Conservation (phyloP, 306 rosid genomes). For the Vigna hirtella region DNA sequence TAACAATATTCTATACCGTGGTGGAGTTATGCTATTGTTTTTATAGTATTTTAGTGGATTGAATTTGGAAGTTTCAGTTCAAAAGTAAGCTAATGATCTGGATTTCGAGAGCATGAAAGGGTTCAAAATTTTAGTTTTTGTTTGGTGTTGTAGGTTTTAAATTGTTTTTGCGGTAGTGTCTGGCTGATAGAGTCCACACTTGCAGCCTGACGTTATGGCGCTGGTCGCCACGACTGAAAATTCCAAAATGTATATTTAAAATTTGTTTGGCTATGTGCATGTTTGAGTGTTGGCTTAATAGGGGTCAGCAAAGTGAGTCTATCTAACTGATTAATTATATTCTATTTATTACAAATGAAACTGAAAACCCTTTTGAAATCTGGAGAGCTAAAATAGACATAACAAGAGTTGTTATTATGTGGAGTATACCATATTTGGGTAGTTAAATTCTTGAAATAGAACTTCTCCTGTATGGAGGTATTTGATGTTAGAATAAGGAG, state of each 20-base stretch:
- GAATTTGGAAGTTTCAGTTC: conserved; percentile 6
- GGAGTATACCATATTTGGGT: background rate
- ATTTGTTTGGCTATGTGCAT: background rate
- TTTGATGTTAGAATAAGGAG: background rate
- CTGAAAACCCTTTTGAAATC: background rate
- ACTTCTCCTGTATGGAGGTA: background rate
- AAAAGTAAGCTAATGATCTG: background rate
- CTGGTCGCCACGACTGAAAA: too few species aligned
- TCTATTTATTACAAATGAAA: background rate
- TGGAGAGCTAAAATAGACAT: conserved; percentile 5
- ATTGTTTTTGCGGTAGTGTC: background rate
- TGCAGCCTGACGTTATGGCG: too few species aligned
- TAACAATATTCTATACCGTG: conserved; percentile 43
- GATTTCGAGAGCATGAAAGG: background rate
- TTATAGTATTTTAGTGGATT: conserved; percentile 15
- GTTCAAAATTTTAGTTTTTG: background rate
- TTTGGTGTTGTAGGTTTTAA: background rate
- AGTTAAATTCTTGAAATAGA: background rate
- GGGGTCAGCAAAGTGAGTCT: background rate
- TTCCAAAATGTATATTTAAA: background rate
- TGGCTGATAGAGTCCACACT: background rate
- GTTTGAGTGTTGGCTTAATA: background rate
- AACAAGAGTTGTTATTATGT: background rate
- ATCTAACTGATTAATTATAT: background rate
- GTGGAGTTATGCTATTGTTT: background rate